Conservation (phyloP, 805 yeast species). For the Myxozyma vanderwaltii region DNA sequence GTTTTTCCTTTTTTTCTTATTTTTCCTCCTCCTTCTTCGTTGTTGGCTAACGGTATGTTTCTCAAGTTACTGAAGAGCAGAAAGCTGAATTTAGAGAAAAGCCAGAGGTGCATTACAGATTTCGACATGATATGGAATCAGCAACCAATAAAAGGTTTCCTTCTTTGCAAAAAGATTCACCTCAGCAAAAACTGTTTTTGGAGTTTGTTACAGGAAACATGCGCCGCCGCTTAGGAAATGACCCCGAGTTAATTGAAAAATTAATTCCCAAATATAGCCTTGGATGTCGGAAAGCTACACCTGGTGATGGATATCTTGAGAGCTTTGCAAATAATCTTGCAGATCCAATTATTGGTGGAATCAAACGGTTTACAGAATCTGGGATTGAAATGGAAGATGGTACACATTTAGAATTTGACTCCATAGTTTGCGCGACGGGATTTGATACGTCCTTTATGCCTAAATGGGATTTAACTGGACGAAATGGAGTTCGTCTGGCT, state of each 20-base stretch:
- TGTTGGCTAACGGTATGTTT: background rate
- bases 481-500: constrained; percentile 21
- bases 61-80: constrained; percentile 18
- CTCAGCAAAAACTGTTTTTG: constrained; percentile 13
- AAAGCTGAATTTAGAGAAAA: constrained; percentile 22
- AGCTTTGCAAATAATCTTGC: constrained; percentile 28
- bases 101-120: constrained; percentile 29
- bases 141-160: constrained; percentile 17
- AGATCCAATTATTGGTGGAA: constrained; percentile 20
- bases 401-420: background rate
- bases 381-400: constrained; percentile 33
- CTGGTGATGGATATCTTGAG: constrained; percentile 34
- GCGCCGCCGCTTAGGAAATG: constrained; percentile 1
- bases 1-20: background rate
- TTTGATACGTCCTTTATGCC: constrained; percentile 32
- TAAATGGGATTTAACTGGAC: constrained; percentile 30
- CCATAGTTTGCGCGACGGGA: constrained; percentile 24
- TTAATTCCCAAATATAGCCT: constrained; percentile 31
- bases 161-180: constrained; percentile 8
- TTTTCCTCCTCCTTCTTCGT: too few relatives aligned
- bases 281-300: constrained; percentile 36
- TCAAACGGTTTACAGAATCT: constrained; percentile 21
- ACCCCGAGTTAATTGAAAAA: constrained; percentile 20
- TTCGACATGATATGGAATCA: constrained; percentile 35
- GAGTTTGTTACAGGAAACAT: constrained; percentile 5